phyloP scores from a whole-genome alignment of 371 early-diverging fungal species.

The Dichotomocladium elegans region DNA sequence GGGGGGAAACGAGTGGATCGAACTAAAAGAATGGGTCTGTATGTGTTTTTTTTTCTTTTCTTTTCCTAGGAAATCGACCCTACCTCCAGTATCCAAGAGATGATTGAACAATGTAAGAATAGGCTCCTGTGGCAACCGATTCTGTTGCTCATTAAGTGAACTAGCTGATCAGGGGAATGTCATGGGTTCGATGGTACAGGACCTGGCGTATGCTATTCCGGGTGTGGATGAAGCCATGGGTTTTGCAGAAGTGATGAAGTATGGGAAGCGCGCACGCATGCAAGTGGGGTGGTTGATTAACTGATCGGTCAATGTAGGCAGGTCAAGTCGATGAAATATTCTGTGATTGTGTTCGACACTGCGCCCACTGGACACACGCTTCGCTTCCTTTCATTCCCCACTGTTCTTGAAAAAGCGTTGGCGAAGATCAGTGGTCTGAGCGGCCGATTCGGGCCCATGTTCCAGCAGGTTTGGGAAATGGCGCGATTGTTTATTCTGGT shows the following conservation, averaged over 20 bases:
- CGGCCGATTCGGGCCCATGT: constrained; percentile 93
- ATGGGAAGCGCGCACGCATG: constrained; percentile 12
- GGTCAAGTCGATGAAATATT: constrained; percentile 97
- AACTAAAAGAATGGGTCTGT: background rate
- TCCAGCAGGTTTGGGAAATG: constrained; percentile 63
- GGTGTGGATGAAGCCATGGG: constrained; percentile 99
- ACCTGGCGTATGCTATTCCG: constrained; percentile 95
- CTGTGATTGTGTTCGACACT: constrained; percentile 97
- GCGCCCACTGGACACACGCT: constrained; percentile 99
- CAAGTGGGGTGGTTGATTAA: background rate
- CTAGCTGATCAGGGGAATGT: constrained; percentile 68
- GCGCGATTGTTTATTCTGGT: background rate
- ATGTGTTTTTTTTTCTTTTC: background rate
- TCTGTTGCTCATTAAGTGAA: background rate
- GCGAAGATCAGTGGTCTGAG: constrained; percentile 91
- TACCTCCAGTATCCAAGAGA: constrained; percentile 92
- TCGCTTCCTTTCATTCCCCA: constrained; percentile 96
- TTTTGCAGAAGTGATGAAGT: constrained; percentile 99
- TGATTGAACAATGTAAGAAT: constrained; percentile 82
- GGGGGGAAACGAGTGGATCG: too few species aligned
- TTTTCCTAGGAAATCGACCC: constrained; percentile 93
- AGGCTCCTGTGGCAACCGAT: background rate
- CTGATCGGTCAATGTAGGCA: constrained; percentile 44
- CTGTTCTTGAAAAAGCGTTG: constrained; percentile 93
- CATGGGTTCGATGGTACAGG: constrained; percentile 89